phyloP scores from a whole-genome alignment of 2,329 filamentous ascomycete species.

The Madurella fahalii region DNA sequence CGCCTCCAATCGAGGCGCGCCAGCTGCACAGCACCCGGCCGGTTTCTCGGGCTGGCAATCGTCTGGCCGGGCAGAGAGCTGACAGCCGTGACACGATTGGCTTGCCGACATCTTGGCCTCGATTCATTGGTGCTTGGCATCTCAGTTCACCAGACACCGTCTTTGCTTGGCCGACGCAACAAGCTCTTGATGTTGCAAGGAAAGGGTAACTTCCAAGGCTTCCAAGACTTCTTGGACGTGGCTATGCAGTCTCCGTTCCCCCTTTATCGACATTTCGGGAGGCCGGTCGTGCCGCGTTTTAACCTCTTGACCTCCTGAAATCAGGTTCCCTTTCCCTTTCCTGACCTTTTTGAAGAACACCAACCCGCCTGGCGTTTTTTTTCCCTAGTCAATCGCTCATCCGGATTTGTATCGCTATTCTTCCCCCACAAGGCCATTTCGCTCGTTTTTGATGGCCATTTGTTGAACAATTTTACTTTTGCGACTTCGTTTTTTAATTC shows the following conservation, averaged over 20 bases:
- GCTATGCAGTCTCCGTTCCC: conserved; percentile 17
- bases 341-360: conserved; percentile 8
- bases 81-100: too few species aligned
- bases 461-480: conserved; percentile 5
- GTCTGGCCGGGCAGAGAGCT: too few species aligned
- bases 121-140: neutral
- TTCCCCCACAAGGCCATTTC: conserved; percentile 17
- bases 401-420: conserved; percentile 8
- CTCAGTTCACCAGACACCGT: neutral
- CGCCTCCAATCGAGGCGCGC: too few species aligned
- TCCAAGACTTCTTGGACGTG: conserved; percentile 19
- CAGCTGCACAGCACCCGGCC: too few species aligned
- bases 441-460: conserved; percentile 26
- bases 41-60: too few species aligned
- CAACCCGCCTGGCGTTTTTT: conserved; percentile 1
- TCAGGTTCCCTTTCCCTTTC: conserved; percentile 3
- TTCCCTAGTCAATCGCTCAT: conserved; percentile 20
- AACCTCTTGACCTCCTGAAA: conserved; percentile 3
- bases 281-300: neutral
- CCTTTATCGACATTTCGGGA: conserved; percentile 15
- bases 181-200: neutral
- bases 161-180: conserved; percentile 13
- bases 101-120: too few species aligned
- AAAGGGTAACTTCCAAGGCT: conserved; percentile 1
- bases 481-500: conserved; percentile 7